Conservation (phyloP, 2,329 filamentous ascomycete genomes). For the Coleophoma eucalyptorum region DNA sequence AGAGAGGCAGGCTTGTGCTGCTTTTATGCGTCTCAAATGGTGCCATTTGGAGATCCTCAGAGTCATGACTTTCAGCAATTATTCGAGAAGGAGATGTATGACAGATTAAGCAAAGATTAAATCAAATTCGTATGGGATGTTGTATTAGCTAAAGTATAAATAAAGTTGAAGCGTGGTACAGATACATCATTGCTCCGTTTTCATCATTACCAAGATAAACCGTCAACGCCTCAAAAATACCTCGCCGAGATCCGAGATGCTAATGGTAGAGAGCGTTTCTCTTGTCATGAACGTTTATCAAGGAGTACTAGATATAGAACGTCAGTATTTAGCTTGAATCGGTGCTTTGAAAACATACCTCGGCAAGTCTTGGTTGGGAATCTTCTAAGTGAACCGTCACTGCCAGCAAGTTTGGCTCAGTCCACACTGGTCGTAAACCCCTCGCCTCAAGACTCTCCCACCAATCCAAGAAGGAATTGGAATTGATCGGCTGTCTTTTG, state of each 20-base stretch:
- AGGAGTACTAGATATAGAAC: slow-evolving; percentile 2
- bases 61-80: slow-evolving; percentile 30
- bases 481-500: slow-evolving; percentile 11
- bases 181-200: too few relatives aligned
- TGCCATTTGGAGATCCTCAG: slow-evolving; percentile 35
- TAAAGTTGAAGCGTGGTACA: too few relatives aligned
- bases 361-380: slow-evolving; percentile 14
- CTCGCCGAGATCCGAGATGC: too few relatives aligned
- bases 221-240: too few relatives aligned
- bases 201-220: too few relatives aligned
- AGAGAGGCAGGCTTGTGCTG: slow-evolving; percentile 32
- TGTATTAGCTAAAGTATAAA: too few relatives aligned
- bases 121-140: too few relatives aligned
- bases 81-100: slow-evolving; percentile 40
- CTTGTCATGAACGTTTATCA: slow-evolving; percentile 5
- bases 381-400: slow-evolving; percentile 17
- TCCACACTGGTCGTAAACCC: slow-evolving; percentile 21
- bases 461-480: slow-evolving; percentile 20
- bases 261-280: neutral
- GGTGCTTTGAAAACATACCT: slow-evolving; percentile 3
- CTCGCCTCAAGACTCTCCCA: slow-evolving; percentile 24
- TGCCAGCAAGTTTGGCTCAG: slow-evolving; percentile 22
- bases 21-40: slow-evolving; percentile 37
- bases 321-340: neutral
- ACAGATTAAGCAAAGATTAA: too few relatives aligned